These are phyloP conservation scores for Clarkia xantiana DNA, from an alignment of 345 rosid species.

Conservation along the genomic window DNA sequence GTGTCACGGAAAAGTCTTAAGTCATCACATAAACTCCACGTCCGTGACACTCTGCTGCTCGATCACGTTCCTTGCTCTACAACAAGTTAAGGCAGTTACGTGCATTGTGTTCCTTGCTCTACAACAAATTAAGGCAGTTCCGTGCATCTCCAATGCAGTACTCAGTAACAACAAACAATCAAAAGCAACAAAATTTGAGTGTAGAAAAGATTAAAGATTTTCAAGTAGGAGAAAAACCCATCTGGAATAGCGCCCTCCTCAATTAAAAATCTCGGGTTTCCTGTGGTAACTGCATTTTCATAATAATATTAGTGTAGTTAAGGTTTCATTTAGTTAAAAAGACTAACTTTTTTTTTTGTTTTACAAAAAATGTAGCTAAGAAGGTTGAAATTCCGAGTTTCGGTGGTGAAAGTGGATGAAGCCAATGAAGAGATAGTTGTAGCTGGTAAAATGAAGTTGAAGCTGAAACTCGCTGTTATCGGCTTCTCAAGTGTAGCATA, in stretches of 20 bases:
- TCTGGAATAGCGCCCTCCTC: neutral
- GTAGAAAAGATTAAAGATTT: conserved; percentile 10
- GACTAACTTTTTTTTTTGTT: neutral
- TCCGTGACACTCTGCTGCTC: conserved; percentile 45
- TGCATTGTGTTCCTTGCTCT: conserved; percentile 37
- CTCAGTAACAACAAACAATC: conserved; percentile 17
- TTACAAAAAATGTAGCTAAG: conserved; percentile 16
- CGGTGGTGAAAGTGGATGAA: conserved; percentile 51
- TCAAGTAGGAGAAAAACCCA: neutral
- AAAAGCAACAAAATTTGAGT: conserved; percentile 12
- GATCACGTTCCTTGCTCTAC: conserved; percentile 46
- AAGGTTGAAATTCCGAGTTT: conserved; percentile 36
- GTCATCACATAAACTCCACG: too few species aligned
- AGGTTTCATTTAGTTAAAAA: neutral
- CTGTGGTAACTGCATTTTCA: neutral
- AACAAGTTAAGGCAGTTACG: conserved; percentile 52
- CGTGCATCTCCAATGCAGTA: too few species aligned
- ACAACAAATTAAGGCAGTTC: too few species aligned
- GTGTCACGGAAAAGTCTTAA: too few species aligned
- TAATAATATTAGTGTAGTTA: neutral
- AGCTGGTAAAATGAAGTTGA: conserved; percentile 75
- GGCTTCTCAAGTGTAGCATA: conserved; percentile 9
- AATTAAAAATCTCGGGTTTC: neutral
- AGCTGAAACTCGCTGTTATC: conserved; percentile 44
- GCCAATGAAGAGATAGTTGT: conserved; percentile 55